Conservation (phyloP, 768 basidiomycete species). For the Naganishia vishniacii region DNA sequence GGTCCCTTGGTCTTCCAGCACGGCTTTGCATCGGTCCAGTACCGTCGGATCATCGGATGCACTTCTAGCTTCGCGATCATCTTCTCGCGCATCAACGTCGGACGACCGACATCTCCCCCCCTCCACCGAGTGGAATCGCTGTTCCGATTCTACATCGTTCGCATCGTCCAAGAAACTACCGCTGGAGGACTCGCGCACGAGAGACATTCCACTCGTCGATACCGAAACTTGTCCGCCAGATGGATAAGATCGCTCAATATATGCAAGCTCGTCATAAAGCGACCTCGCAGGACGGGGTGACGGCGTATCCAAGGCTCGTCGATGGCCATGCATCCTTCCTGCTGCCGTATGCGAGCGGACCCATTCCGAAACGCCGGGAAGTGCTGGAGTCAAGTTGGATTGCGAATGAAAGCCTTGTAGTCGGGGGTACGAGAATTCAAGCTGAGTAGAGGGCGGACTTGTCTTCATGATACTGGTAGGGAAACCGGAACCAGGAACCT, state of each 20-base stretch:
- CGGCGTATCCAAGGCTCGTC: not conserved
- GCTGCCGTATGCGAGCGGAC: not conserved
- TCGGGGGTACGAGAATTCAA: not conserved
- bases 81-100: too few species aligned
- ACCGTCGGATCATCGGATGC: not conserved
- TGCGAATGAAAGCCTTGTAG: not conserved
- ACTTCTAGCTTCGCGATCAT: not conserved
- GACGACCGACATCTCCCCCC: too few species aligned
- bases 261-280: not conserved
- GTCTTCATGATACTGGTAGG: not conserved
- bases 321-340: not conserved
- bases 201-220: not conserved
- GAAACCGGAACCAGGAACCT: not conserved
- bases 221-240: not conserved
- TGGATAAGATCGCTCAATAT: not conserved
- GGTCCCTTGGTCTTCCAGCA: not conserved
- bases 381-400: conserved; percentile 4
- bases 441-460: not conserved
- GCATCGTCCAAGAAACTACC: too few species aligned
- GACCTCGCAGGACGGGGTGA: not conserved
- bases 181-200: not conserved
- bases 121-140: too few species aligned
- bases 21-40: conserved; percentile 7
- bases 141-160: too few species aligned
- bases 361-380: not conserved